Base-by-base conservation (phyloP, 2,329 filamentous ascomycete species). In the Xylaria sp. region DNA sequence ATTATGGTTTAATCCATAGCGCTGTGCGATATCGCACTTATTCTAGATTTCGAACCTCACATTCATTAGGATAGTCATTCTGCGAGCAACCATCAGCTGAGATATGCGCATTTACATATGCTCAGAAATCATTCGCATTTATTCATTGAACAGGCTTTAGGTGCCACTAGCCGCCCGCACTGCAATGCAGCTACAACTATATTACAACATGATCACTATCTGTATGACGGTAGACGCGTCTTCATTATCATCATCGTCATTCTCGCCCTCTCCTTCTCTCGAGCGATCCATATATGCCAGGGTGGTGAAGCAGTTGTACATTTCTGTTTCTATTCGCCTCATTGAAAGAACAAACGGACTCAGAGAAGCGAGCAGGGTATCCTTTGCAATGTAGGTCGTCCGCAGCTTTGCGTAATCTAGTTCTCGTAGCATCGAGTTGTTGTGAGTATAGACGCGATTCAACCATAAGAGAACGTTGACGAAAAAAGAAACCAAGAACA, bases 201-300 rank as follows among this genome's bases (percentile, higher is more conserved):
- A 52, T 37, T 57, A 53, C 15, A 23, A 53, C 38, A 38, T 46
- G 37, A 49, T 55, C 7, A 25, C 33, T 19, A 48, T 49, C 17
- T 10, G 17, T 27, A 19, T 35, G 38, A 35, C 17, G 15, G 31
- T 40, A 21, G 37, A 51, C 46, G 38, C n/a, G 7, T 31, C 11
- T 51, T 52, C 31, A 57, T 38, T 44, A 57, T 56, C 40, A 35
- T 57, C 21, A 56, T 43, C 44, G 51, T 43, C 44, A 17, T 44
- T 15, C 38, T 17, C 31, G 8, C 25, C 40, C 52, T 25, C 29
- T 37, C 37, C 27, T 46, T 29, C 10, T 51, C 31, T 38, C 23
- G 11, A 46, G 40, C 21, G 41, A 33, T 15, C 38, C 15, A 21
- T 53, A 13, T 25, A 43, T 19, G 31, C 38, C 1, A 6, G 51